Conservation (phyloP, 345 rosid genomes). For the Noccaea bulbosa region DNA sequence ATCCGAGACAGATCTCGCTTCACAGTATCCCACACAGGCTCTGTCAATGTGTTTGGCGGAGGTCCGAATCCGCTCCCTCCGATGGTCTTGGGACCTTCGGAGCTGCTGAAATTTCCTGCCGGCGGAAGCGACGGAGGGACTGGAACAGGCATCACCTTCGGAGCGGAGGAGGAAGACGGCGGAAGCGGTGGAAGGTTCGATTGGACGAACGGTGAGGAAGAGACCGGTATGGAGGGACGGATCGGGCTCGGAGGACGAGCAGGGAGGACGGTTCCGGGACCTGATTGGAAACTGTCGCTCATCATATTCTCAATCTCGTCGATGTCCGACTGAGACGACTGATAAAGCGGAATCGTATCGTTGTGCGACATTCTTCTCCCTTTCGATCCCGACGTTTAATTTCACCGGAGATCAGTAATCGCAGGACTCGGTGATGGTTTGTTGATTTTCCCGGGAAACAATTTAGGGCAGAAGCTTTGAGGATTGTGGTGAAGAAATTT, state of each 20-base stretch:
- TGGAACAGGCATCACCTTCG: slow-evolving; percentile 52
- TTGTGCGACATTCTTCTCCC: slow-evolving; percentile 64
- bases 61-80: slow-evolving; percentile 68
- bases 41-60: slow-evolving; percentile 85
- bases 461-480: slow-evolving; percentile 9
- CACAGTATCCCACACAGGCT: slow-evolving; percentile 97
- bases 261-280: slow-evolving; percentile 76
- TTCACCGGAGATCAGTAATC: slow-evolving; percentile 27
- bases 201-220: slow-evolving; percentile 67
- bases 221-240: slow-evolving; percentile 77
- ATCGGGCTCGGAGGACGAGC: slow-evolving; percentile 88
- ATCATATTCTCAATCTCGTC: slow-evolving; percentile 99
- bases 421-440: slow-evolving; percentile 1
- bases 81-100: slow-evolving; percentile 21
- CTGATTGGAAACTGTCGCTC: slow-evolving; percentile 69
- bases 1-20: slow-evolving; percentile 96
- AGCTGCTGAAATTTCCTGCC: slow-evolving; percentile 34
- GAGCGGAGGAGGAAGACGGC: slow-evolving; percentile 33
- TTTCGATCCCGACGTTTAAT: neutral
- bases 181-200: slow-evolving; percentile 68
- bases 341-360: slow-evolving; percentile 79
- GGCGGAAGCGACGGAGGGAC: slow-evolving; percentile 52
- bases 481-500: slow-evolving; percentile 1
- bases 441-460: slow-evolving; percentile 34
- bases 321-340: slow-evolving; percentile 95